Evolutionary conservation across 2,329 filamentous ascomycete species (phyloP), one percentile per base, ranked within the genome.

Genomic region (Trichoderma atroviride): DNA sequence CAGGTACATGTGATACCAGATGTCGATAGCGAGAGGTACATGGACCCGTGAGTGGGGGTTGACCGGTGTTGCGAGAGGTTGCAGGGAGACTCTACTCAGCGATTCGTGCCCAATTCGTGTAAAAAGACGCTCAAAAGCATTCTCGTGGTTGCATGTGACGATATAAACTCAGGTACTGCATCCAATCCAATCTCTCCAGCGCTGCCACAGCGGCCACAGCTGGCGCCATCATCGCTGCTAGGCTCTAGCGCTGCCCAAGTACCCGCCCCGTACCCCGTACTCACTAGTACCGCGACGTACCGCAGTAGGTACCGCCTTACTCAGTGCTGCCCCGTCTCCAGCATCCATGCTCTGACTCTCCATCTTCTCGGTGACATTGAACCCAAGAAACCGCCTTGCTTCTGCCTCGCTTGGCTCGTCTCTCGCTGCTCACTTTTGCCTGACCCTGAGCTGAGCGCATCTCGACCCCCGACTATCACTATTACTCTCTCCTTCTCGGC

Each of bases 181-280:
- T 14, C 33, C 33, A 35, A 35, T 35, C 11, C 1, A 2, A 19
- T n/a, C 16, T 43, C 40, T 50, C 43, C 47, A 24, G 47, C 10
- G 9, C 16, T 47, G n/a, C 19, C n/a, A 16, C 40, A 43, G 19
- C 40, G 5, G 19, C 40, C n/a, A 9, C 19, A 43, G 40, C 19
- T 1, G 37, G 37, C 37, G 37, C 37, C 37, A 40, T 40, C 37
- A 19, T 43, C 16, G 16, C 52, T 27, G 16, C 14, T 9, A 10
- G 27, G 47, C 47, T 22, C 43, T 50, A 50, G 47, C 11, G 47
- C 47, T 40, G 61, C 43, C 50, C 59, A 47, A 31, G 59, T 61
- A 61, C 59, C 40, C 19, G 62, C 53, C 27, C 37, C 29, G 63
- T 66, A 58, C 53, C 63, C 63, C 52, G 52, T 57, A 66, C 53